Base-by-base conservation (phyloP, 1,284 basidiomycete genomes). In the Spongiforma sp. region DNA sequence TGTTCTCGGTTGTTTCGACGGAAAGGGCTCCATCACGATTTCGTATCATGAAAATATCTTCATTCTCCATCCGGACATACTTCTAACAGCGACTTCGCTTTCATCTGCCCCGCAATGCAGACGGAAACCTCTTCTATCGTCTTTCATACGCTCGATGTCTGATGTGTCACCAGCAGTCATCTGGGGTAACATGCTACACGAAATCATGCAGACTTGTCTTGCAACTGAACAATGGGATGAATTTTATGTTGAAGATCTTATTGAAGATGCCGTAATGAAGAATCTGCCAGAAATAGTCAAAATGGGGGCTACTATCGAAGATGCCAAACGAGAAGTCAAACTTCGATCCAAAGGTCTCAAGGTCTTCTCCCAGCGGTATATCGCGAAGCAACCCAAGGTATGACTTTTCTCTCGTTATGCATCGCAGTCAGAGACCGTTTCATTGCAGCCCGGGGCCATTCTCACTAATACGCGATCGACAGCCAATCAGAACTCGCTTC, bases 111-210 rank as follows among this genome's bases (percentile, higher is more conserved):
- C 92, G 5, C 87, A 90, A 65, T 98, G 96, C 74, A 79, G 87
- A 10, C 88, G 96, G 19, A 93, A 91, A 73, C 93, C 96, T 2
- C 81, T 98, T 21, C 80, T 98, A 2, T 86, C 90, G 14, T 77
- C 79, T 19, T 78, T 85, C 67, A 82, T 88, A 58, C 89, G 82
- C 65, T 90, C 82, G 39, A 86, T 80, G 63, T 87, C 77, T 36
- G 88, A 85, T 69, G 80, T 77, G 48, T 86, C 89, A 0, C 89
- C 89, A 2, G 82, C 88, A 1, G 80, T 97, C 26, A 82, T 96
- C 0, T 97, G 94, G 87, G 96, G 96, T 28, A 96, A 90, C 68
- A 89, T 98, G 73, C 83, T 97, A 5, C 96, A 98, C 71, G 90
- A 94, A 67, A 89, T 97, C 26, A 88, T 96, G 80, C 95, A 98